Evolutionary conservation across 352 stramenopile species (phyloP), one percentile per base, ranked within the genome.

Genomic region (Globisporangium alternatum): DNA sequence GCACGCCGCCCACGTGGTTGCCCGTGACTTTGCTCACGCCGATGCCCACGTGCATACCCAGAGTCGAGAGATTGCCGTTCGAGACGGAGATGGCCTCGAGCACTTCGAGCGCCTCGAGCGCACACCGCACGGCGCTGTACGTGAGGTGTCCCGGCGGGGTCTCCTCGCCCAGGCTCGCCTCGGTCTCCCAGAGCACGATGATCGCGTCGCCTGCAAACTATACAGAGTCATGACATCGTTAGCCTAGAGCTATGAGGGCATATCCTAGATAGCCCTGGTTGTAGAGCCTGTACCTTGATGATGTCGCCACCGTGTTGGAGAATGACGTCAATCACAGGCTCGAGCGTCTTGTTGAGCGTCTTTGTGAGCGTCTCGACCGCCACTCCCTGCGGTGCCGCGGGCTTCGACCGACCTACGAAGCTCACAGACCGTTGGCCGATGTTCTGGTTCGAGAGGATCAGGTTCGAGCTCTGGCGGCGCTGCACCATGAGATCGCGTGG

Each of bases 21-120:
- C 80, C 82, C 0, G 85, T 86, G 45, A 96, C 71, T 31, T 79
- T 64, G 60, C 87, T 93, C 7, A 85, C 78, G 3, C 89, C 89
- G 62, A 96, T 86, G 31, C 89, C 86, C 10, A 95, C 80, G 55
- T 96, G 87, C 81, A 96, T 91, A 0, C 83, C 80, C 2, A 96
- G 66, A 4, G 77, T 77, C 17, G 67, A 70, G 25, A 69, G 70
- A 19, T 70, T 65, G 10, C 70, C 65, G 30, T 74, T 54, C 13
- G 56, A 55, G 30, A 56, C 47, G 0, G 73, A 74, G 8, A 69
- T 71, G 12, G 56, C 37, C 9, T 79, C 37, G 5, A 92, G 64
- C 10, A 83, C 74, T 0, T 69, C 68, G 15, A 90, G 70, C 7
- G 80, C 81, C 39, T 91, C 77, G 6, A 91, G 56, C 2, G 83